Percentiles rank a stretch among this genome's conserved stretches.
Conservation (phyloP, 208 protist species). For the Acanthamoeba pearcei region DNA sequence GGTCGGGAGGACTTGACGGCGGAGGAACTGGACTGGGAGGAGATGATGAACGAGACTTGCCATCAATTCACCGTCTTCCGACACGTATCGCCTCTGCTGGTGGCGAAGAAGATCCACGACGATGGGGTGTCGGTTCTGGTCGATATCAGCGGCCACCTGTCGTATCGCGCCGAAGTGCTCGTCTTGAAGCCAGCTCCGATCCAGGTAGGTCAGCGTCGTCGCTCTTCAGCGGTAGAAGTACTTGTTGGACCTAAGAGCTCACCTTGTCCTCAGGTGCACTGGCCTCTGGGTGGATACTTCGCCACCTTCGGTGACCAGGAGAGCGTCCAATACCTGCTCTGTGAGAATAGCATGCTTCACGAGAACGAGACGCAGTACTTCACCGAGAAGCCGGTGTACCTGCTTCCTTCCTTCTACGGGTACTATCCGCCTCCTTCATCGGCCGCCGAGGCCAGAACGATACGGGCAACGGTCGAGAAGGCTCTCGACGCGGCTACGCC, state of each 20-base stretch:
- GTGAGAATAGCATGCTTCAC: not conserved
- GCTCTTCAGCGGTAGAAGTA: too few relatives aligned
- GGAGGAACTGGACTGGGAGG: not conserved
- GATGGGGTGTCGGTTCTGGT: not conserved
- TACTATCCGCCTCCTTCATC: not conserved
- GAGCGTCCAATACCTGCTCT: slow-evolving; percentile 7
- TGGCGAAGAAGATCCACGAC: not conserved
- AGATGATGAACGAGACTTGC: slow-evolving; percentile 9
- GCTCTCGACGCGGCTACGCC: not conserved
- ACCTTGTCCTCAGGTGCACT: not conserved
- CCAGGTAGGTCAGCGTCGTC: not conserved
- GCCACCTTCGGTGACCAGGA: not conserved
- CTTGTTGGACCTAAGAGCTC: not conserved
- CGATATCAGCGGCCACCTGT: not conserved
- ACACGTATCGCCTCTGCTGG: not conserved
- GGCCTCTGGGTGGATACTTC: not conserved
- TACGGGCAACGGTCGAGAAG: not conserved
- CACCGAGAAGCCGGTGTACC: not conserved
- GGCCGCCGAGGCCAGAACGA: not conserved
- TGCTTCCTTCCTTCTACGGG: not conserved
- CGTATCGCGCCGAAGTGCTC: not conserved
- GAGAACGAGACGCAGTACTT: slow-evolving; percentile 4
- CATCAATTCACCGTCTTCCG: not conserved
- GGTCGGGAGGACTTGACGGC: not conserved
- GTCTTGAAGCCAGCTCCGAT: not conserved